Conservation (phyloP, 148 eudicot species). For the Rhododendron ovatum region DNA sequence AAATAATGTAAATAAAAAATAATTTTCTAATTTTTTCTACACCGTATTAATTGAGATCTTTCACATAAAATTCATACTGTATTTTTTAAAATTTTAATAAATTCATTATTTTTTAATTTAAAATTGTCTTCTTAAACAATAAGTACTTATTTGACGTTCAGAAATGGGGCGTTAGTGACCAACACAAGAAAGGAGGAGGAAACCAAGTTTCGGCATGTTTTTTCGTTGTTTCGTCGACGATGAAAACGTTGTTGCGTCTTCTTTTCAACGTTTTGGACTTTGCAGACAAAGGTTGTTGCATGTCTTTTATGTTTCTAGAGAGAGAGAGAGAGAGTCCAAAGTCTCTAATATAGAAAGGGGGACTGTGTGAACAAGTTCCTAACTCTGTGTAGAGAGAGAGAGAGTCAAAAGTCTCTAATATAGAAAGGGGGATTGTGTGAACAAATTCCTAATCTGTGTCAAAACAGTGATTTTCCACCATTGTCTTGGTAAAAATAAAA, state of each 20-base stretch:
- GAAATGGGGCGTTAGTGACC: background rate
- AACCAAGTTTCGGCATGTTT: background rate
- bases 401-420: background rate
- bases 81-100: too few relatives aligned
- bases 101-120: too few relatives aligned
- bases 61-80: too few relatives aligned
- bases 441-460: background rate
- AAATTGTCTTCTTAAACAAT: too few relatives aligned
- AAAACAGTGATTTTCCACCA: too few relatives aligned
- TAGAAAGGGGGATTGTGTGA: background rate
- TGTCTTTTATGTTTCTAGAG: background rate
- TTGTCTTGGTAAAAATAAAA: too few relatives aligned
- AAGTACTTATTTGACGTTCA: too few relatives aligned
- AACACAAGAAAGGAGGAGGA: background rate
- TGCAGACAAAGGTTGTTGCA: background rate
- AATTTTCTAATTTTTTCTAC: too few relatives aligned
- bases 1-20: too few relatives aligned
- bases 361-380: too few relatives aligned
- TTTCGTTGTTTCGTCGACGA: background rate
- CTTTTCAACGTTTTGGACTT: slow-evolving; percentile 8
- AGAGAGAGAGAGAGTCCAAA: background rate
- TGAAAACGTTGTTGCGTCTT: slow-evolving; percentile 1
- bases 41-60: too few relatives aligned
- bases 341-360: background rate
- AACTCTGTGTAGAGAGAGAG: background rate